Conservation (phyloP, 345 rosid genomes). For the Populus davidiana region DNA sequence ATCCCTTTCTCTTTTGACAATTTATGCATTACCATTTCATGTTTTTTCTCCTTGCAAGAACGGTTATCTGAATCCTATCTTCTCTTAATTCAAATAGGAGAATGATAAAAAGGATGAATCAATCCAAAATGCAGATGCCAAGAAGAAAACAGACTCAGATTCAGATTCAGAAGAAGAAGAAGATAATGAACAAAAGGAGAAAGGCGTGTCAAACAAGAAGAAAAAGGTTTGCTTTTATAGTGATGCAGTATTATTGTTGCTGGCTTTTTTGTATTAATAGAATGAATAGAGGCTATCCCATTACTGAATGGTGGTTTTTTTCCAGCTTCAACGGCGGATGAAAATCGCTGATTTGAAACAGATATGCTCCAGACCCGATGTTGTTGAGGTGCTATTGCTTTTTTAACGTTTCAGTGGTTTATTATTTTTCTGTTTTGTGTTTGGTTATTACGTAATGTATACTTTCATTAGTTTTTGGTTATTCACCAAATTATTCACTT, state of each 20-base stretch:
- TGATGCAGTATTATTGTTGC: background rate
- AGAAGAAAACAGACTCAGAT: slow-evolving; percentile 69
- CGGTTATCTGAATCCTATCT: background rate
- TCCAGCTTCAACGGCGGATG: slow-evolving; percentile 88
- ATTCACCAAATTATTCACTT: background rate
- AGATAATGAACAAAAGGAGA: slow-evolving; percentile 68
- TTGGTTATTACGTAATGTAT: background rate
- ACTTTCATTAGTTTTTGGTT: background rate
- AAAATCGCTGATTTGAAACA: slow-evolving; percentile 91
- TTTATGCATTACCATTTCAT: background rate
- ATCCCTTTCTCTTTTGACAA: background rate
- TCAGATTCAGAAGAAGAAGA: slow-evolving; percentile 69
- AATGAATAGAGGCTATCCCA: background rate
- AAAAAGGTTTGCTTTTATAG: slow-evolving; percentile 48
- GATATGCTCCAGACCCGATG: slow-evolving; percentile 95
- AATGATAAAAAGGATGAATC: slow-evolving; percentile 57
- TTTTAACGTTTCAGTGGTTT: background rate
- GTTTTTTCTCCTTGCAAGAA: background rate
- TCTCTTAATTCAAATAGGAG: slow-evolving; percentile 45
- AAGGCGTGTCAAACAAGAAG: slow-evolving; percentile 81
- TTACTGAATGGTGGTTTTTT: slow-evolving; percentile 6
- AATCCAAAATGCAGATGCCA: slow-evolving; percentile 52
- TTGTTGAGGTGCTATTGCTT: slow-evolving; percentile 71
- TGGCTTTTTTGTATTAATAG: background rate
- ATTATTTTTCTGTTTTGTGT: background rate